Evolutionary conservation across 345 rosid genomes (phyloP).

Genomic region (Sisymbrium irio): DNA sequence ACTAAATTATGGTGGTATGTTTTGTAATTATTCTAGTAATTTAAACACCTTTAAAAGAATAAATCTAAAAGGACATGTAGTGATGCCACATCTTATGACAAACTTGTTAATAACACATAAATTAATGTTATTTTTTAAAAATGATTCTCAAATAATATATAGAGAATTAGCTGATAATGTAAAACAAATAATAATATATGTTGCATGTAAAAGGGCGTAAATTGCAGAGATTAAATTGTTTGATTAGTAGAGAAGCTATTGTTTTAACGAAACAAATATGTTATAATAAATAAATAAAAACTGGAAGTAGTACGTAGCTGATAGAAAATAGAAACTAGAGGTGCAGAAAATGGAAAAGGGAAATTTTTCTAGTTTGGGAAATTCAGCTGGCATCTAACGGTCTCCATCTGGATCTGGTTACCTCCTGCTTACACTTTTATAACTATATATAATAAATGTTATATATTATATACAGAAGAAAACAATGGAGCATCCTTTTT

Average conservation of each 20-base stretch:
- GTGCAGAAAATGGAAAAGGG: slow-evolving; percentile 41
- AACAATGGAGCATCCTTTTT: neutral
- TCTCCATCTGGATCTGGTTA: slow-evolving; percentile 34
- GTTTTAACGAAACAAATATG: neutral
- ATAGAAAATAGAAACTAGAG: slow-evolving; percentile 44
- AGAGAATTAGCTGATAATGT: neutral
- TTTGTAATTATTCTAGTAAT: too few species aligned
- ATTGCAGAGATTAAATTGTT: too few species aligned
- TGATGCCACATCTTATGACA: too few species aligned
- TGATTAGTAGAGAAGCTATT: neutral
- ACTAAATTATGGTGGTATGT: too few species aligned
- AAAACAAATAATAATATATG: neutral
- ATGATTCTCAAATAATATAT: too few species aligned
- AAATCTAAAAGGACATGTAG: too few species aligned
- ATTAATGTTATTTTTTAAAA: too few species aligned
- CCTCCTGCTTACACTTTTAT: slow-evolving; percentile 21
- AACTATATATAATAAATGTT: neutral
- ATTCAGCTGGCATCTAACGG: slow-evolving; percentile 74
- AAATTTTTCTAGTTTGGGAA: slow-evolving; percentile 43
- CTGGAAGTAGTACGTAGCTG: neutral
- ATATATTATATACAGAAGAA: neutral
- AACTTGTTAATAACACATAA: too few species aligned
- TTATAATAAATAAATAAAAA: neutral
- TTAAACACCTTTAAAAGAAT: too few species aligned
- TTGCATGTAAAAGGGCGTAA: neutral